Evolutionary conservation across 257 asterid genomes (phyloP).

Genomic region (Nicotiana attenuata): DNA sequence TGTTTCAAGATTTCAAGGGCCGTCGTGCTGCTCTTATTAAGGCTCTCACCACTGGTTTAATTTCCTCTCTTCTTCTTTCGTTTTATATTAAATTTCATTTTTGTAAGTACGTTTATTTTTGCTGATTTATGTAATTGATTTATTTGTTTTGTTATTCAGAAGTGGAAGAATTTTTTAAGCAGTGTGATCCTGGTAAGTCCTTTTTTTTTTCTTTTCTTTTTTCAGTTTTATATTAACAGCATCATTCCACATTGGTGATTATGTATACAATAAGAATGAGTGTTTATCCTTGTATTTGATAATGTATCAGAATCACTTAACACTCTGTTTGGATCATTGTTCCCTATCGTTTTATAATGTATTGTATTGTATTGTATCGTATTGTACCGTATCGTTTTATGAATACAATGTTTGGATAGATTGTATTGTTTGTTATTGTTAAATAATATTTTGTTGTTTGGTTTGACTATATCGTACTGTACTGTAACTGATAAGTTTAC

Average conservation of each 20-base stretch:
- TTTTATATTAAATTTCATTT: neutral
- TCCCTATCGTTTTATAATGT: no score
- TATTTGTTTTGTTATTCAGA: constrained; percentile 23
- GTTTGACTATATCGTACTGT: no score
- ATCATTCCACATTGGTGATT: neutral
- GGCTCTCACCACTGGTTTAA: constrained; percentile 44
- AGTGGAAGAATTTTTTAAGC: constrained; percentile 28
- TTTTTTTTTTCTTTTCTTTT: neutral
- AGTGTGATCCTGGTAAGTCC: constrained; percentile 46
- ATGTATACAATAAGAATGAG: neutral
- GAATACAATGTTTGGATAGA: no score
- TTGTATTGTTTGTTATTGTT: no score
- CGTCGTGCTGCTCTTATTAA: constrained; percentile 37
- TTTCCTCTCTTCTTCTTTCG: neutral
- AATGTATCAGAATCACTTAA: neutral
- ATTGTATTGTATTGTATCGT: no score
- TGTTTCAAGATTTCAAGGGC: constrained; percentile 39
- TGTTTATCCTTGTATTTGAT: no score
- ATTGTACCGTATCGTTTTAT: no score
- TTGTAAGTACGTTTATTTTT: neutral
- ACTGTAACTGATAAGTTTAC: no score
- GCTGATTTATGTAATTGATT: neutral
- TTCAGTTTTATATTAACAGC: no score
- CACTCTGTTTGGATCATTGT: no score
- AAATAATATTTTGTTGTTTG: no score